A percentile compares a stretch with the other conserved stretches of the same genome.
phyloP scores from a whole-genome alignment of 2,329 filamentous ascomycete genomes.

The Mycogone perniciosa region DNA sequence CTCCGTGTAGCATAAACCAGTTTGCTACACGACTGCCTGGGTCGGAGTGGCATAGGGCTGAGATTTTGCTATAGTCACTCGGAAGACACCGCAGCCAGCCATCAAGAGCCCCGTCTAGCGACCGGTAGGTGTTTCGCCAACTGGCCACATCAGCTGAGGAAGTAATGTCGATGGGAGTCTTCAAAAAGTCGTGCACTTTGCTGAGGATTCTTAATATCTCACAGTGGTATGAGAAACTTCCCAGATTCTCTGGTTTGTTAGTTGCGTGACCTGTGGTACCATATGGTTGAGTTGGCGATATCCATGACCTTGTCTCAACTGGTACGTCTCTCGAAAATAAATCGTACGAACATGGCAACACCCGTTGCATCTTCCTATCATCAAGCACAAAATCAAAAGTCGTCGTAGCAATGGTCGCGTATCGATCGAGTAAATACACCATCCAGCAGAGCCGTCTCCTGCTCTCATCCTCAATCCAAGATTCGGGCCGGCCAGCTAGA shows the following conservation, averaged over 20 bases:
- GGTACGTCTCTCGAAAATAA: constrained; percentile 38
- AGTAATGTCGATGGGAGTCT: constrained; percentile 33
- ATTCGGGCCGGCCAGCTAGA: constrained; percentile 30
- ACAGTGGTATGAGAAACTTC: constrained; percentile 40
- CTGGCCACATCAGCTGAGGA: constrained; percentile 32
- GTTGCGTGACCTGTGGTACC: constrained; percentile 23
- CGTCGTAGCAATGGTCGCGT: constrained; percentile 36
- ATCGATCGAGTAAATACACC: constrained; percentile 39
- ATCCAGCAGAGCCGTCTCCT: constrained; percentile 38
- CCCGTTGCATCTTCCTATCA: constrained; percentile 32
- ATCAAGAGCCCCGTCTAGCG: constrained; percentile 34
- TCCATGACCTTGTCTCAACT: constrained; percentile 33
- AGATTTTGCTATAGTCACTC: constrained; percentile 40
- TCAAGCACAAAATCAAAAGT: constrained; percentile 37
- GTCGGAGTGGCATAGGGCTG: constrained; percentile 38
- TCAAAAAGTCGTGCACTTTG: constrained; percentile 38
- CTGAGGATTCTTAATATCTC: constrained; percentile 38
- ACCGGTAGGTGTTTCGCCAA: constrained; percentile 36
- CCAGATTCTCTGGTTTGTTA: constrained; percentile 36
- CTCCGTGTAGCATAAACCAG: constrained; percentile 41
- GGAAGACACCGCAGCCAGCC: constrained; percentile 37
- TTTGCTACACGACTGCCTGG: constrained; percentile 40
- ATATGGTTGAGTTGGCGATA: constrained; percentile 20
- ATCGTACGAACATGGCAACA: constrained; percentile 39
- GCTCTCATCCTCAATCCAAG: constrained; percentile 41